Percentiles rank a stretch among this genome's conserved stretches.
phyloP scores from a whole-genome alignment of 163 green algal genomes.

The Coccomyxa subellipsoidea region DNA sequence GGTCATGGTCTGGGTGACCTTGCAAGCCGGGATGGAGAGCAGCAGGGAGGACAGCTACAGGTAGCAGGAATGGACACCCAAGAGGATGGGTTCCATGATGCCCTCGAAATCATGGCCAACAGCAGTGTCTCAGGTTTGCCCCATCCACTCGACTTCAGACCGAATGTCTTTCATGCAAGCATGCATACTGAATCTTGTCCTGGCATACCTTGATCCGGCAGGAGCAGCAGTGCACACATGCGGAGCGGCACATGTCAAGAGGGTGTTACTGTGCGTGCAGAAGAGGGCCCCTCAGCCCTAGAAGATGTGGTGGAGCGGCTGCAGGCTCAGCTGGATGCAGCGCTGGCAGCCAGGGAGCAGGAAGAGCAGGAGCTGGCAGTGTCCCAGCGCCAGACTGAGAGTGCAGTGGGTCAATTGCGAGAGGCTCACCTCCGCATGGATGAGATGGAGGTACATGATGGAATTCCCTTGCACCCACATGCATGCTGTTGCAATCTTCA shows the following conservation, averaged over 20 bases:
- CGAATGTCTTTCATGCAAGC: no score
- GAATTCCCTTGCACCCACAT: no score
- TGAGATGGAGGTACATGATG: constrained; percentile 12
- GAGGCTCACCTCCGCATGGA: constrained; percentile 18
- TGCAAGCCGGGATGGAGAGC: not conserved
- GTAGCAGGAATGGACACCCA: not conserved
- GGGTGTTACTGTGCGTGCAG: no score
- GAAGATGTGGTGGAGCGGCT: constrained; percentile 3
- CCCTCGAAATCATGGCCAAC: not conserved
- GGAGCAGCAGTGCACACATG: no score
- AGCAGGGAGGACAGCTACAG: not conserved
- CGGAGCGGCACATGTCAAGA: no score
- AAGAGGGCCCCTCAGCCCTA: not conserved
- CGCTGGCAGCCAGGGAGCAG: not conserved
- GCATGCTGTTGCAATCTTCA: not conserved
- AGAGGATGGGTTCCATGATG: not conserved
- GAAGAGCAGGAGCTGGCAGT: not conserved
- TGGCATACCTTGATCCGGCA: no score
- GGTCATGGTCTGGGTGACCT: not conserved
- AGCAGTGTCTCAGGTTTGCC: not conserved
- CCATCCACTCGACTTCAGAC: not conserved
- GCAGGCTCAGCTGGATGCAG: not conserved
- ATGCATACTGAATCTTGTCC: no score
- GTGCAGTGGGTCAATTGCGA: constrained; percentile 25
- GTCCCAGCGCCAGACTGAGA: constrained; percentile 25